Percentiles rank a stretch among this genome's conserved stretches.
Conservation (phyloP, 805 yeast species). For the Helenozyma rhizophorensis region DNA sequence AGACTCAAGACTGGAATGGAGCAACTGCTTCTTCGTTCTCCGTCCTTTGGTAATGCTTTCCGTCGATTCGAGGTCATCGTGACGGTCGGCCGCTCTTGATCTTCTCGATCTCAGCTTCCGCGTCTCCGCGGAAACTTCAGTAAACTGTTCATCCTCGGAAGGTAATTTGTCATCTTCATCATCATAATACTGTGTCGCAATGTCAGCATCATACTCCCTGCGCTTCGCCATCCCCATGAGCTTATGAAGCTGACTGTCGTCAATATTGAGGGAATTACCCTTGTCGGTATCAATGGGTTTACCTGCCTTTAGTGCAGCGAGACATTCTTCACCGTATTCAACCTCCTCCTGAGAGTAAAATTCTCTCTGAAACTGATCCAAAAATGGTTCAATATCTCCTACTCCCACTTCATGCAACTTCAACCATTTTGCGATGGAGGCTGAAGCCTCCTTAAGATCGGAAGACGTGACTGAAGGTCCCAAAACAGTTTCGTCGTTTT, state of each 20-base stretch:
- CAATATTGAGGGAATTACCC: slow-evolving; percentile 7
- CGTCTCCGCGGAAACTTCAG: no score
- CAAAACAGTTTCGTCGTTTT: slow-evolving; percentile 38
- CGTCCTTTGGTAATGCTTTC: background rate
- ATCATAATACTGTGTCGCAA: slow-evolving; percentile 10
- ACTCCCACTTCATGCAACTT: slow-evolving; percentile 12
- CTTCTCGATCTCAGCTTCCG: no score
- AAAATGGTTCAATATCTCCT: slow-evolving; percentile 18
- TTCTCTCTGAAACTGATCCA: slow-evolving; percentile 13
- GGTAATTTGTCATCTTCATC: slow-evolving; percentile 17
- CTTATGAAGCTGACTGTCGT: slow-evolving; percentile 3
- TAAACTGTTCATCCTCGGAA: background rate
- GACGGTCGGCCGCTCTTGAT: no score
- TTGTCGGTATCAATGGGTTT: slow-evolving; percentile 3
- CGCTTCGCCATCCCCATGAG: slow-evolving; percentile 16
- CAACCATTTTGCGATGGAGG: slow-evolving; percentile 41
- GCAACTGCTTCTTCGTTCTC: background rate
- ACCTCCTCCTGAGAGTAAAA: slow-evolving; percentile 12
- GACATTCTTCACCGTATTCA: slow-evolving; percentile 9
- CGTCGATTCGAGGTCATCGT: background rate
- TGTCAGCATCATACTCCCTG: slow-evolving; percentile 13
- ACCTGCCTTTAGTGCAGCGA: slow-evolving; percentile 10
- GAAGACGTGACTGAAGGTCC: slow-evolving; percentile 26
- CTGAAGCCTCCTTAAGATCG: slow-evolving; percentile 29
- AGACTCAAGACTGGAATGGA: background rate